phyloP scores from a whole-genome alignment of 2,329 filamentous ascomycete genomes.

The Neonectria hederae region DNA sequence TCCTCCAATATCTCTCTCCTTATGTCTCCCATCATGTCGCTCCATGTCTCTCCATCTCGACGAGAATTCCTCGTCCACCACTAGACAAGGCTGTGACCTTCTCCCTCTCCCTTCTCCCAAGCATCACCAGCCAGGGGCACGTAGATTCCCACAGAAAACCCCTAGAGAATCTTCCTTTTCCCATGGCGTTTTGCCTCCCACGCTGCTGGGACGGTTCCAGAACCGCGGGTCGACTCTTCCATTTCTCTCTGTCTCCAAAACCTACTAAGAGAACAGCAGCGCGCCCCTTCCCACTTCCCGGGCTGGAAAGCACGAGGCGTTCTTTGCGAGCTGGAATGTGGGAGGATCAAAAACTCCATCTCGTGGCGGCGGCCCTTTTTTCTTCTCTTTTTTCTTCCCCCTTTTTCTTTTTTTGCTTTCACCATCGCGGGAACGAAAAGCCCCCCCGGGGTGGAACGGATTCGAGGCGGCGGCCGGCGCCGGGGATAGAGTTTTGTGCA shows the following conservation, averaged over 20 bases:
- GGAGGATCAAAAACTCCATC: not conserved
- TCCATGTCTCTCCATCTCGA: too few relatives aligned
- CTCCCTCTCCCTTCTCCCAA: not conserved
- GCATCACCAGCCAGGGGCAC: not conserved
- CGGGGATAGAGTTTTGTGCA: not conserved
- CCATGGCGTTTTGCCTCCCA: constrained; percentile 14
- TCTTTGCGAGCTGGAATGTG: constrained; percentile 21
- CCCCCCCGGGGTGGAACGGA: not conserved
- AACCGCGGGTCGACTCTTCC: not conserved
- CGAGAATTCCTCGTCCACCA: not conserved
- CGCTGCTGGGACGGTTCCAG: constrained; percentile 10
- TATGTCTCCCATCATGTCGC: too few relatives aligned
- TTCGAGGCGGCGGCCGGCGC: not conserved
- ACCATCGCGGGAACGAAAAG: not conserved
- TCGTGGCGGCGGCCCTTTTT: not conserved
- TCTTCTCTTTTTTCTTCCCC: not conserved
- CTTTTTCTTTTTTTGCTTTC: not conserved
- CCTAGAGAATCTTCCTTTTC: not conserved
- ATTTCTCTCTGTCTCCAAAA: not conserved
- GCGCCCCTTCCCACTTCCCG: constrained; percentile 9
- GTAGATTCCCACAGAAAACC: not conserved
- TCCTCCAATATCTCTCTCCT: too few relatives aligned
- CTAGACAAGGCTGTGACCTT: not conserved
- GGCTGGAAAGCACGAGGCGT: constrained; percentile 16
- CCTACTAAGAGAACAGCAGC: not conserved